Percentiles rank a stretch among this genome's conserved stretches.
Evolutionary conservation across 768 basidiomycete species (phyloP).

Genomic region (Tricholoma sp.): DNA sequence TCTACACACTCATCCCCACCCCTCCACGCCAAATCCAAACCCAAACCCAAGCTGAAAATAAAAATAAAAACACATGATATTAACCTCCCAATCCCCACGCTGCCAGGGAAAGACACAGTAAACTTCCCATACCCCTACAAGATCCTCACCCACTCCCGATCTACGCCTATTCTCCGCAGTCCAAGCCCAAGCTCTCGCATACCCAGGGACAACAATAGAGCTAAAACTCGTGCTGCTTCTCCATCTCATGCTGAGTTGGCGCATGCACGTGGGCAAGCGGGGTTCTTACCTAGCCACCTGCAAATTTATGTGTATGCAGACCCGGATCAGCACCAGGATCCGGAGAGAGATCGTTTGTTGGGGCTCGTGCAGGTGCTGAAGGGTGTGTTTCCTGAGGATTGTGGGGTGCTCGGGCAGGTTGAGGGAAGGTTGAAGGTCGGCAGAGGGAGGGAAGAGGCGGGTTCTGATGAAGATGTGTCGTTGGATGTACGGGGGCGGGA

Average conservation of each 20-base stretch:
- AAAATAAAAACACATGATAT: slow-evolving; percentile 10
- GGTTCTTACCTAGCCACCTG: too few species aligned
- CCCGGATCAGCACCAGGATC: too few species aligned
- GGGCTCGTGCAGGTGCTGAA: slow-evolving; percentile 7
- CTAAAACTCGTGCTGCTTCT: too few species aligned
- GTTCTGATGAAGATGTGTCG: neutral
- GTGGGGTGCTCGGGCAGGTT: slow-evolving; percentile 9
- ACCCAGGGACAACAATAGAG: neutral
- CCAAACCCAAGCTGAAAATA: neutral
- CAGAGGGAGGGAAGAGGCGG: slow-evolving; percentile 16
- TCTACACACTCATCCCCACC: too few species aligned
- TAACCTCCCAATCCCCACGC: slow-evolving; percentile 23
- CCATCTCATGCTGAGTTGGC: too few species aligned
- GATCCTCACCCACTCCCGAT: slow-evolving; percentile 21
- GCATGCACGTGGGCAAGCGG: too few species aligned
- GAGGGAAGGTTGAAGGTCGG: neutral
- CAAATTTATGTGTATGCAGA: too few species aligned
- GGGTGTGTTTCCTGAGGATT: slow-evolving; percentile 7
- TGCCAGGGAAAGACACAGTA: neutral
- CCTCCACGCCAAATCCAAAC: neutral
- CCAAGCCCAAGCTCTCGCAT: neutral
- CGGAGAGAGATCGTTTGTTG: neutral
- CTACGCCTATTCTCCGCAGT: slow-evolving; percentile 41
- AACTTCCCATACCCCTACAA: neutral
- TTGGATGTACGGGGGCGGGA: neutral